phyloP scores from a whole-genome alignment of 768 basidiomycete species.

The Agaricus blazei region DNA sequence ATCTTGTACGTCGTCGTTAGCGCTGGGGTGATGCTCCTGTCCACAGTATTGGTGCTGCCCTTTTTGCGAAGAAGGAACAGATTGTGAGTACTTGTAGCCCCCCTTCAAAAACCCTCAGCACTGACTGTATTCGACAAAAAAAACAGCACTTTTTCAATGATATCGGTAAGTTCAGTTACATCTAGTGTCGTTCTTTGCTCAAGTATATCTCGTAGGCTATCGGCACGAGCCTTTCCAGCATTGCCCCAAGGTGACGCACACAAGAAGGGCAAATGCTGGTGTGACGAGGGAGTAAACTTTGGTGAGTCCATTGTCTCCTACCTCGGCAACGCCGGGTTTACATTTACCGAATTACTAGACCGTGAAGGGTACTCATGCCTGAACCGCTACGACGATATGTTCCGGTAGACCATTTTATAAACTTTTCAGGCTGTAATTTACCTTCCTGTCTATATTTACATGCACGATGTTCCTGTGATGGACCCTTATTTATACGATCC shows the following conservation, averaged over 20 bases:
- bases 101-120: background rate
- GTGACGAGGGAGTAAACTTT: slow-evolving; percentile 68
- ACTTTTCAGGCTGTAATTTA: too few relatives aligned
- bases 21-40: slow-evolving; percentile 94
- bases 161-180: slow-evolving; percentile 44
- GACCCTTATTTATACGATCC: too few relatives aligned
- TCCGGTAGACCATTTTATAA: slow-evolving; percentile 19
- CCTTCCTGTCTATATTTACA: too few relatives aligned
- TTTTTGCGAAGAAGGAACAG: slow-evolving; percentile 85
- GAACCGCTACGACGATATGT: slow-evolving; percentile 65
- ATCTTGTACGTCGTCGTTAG: slow-evolving; percentile 26
- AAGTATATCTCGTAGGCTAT: slow-evolving; percentile 38
- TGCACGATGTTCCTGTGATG: too few relatives aligned
- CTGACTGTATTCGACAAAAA: slow-evolving; percentile 1
- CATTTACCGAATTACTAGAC: slow-evolving; percentile 33
- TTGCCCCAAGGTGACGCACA: slow-evolving; percentile 76
- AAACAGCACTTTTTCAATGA: slow-evolving; percentile 85
- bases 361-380: slow-evolving; percentile 89
- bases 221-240: slow-evolving; percentile 93
- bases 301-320: slow-evolving; percentile 36
- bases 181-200: background rate
- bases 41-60: slow-evolving; percentile 85
- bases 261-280: slow-evolving; percentile 81
- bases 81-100: slow-evolving; percentile 35
- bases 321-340: background rate